phyloP scores from a whole-genome alignment of 352 stramenopile species.

The Phytopythium ostracodes region DNA sequence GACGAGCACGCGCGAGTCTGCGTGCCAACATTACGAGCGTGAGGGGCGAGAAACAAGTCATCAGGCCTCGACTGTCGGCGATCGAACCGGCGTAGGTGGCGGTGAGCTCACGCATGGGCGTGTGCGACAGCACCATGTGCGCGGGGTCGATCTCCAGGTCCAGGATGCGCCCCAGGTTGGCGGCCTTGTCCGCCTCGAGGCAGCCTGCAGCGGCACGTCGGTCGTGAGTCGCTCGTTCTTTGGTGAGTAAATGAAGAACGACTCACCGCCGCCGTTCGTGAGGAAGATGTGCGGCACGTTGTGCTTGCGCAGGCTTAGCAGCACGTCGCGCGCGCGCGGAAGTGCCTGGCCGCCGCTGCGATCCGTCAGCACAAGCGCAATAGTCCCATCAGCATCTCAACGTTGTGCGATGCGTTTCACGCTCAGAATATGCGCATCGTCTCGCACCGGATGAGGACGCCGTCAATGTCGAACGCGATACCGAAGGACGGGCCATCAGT shows the following conservation, averaged over 20 bases:
- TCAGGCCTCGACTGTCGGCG: background rate
- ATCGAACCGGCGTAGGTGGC: conserved; percentile 49
- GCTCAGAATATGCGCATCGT: background rate
- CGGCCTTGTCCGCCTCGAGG: conserved; percentile 83
- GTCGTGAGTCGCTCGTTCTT: too few species aligned
- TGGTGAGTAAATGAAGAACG: too few species aligned
- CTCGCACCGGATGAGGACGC: conserved; percentile 81
- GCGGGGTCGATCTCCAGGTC: conserved; percentile 55
- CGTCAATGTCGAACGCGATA: conserved; percentile 91
- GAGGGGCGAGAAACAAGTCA: background rate
- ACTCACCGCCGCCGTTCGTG: conserved; percentile 78
- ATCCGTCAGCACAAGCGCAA: background rate
- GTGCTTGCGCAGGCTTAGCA: conserved; percentile 55
- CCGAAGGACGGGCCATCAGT: conserved; percentile 24
- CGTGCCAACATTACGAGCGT: background rate
- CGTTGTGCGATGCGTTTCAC: too few species aligned
- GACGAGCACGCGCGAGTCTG: conserved; percentile 82
- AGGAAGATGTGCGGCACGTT: conserved; percentile 87
- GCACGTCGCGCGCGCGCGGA: conserved; percentile 54
- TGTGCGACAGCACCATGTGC: conserved; percentile 88
- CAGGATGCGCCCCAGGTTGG: conserved; percentile 58
- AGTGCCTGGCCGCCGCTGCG: conserved; percentile 65
- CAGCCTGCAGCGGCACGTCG: conserved; percentile 32
- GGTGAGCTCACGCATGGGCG: conserved; percentile 80
- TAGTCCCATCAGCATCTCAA: too few species aligned